Evolutionary conservation across 2,329 filamentous ascomycete genomes (phyloP).

Genomic region (Erysiphe pulchra): DNA sequence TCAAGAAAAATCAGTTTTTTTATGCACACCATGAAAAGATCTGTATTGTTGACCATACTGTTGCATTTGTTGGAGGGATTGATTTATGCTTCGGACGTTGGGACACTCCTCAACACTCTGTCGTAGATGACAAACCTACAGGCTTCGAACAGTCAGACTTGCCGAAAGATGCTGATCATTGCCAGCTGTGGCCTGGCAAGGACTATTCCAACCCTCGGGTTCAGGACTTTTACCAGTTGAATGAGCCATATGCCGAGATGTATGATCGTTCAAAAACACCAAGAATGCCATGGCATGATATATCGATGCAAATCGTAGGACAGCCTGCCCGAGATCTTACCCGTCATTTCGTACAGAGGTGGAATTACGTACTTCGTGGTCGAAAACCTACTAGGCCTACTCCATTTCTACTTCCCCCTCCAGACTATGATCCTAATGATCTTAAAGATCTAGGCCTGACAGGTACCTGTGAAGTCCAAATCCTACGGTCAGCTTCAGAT

Average conservation of each 20-base stretch:
- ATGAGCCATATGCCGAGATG: constrained; percentile 96
- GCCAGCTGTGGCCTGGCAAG: constrained; percentile 89
- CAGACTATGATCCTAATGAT: constrained; percentile 69
- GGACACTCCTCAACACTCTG: constrained; percentile 82
- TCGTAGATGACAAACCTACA: constrained; percentile 82
- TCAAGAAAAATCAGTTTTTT: constrained; percentile 98
- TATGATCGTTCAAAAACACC: constrained; percentile 76
- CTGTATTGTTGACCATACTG: constrained; percentile 85
- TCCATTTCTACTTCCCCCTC: constrained; percentile 76
- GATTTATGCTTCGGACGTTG: constrained; percentile 93
- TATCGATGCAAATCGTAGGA: constrained; percentile 91
- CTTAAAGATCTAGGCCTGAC: constrained; percentile 69
- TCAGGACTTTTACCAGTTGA: constrained; percentile 78
- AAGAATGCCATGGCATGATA: constrained; percentile 96
- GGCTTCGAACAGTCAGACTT: constrained; percentile 60
- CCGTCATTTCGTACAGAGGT: constrained; percentile 87
- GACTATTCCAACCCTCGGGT: constrained; percentile 95
- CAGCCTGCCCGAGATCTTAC: constrained; percentile 87
- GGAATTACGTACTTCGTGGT: constrained; percentile 89
- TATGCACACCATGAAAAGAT: constrained; percentile 98
- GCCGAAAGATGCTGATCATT: constrained; percentile 77
- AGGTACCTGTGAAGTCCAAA: constrained; percentile 90
- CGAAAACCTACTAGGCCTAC: constrained; percentile 83
- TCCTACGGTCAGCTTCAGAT: constrained; percentile 64
- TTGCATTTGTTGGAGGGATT: constrained; percentile 86